A percentile compares a stretch with the other conserved stretches of the same genome.
phyloP scores from a whole-genome alignment of 371 early-diverging fungal genomes.

The Zopfochytrium polystomum region DNA sequence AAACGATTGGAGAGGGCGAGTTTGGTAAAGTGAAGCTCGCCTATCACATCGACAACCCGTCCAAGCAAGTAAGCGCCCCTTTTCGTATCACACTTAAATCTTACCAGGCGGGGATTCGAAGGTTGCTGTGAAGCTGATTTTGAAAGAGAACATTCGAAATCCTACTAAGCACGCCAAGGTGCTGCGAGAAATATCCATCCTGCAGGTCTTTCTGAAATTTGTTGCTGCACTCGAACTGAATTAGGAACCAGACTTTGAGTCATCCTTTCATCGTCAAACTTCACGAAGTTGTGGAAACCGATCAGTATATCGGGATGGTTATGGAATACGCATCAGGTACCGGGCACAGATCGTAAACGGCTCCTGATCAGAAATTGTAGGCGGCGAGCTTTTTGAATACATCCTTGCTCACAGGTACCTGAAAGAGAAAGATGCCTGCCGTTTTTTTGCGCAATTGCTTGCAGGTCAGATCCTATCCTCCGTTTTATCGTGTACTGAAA shows the following conservation, averaged over 20 bases:
- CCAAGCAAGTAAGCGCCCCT: not conserved
- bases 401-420: conserved; percentile 91
- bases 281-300: conserved; percentile 94
- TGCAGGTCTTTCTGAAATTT: conserved; percentile 47
- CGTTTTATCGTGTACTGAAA: conserved; percentile 28
- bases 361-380: conserved; percentile 76
- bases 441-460: conserved; percentile 94
- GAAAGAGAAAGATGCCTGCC: conserved; percentile 84
- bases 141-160: conserved; percentile 52
- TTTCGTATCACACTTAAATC: too few species aligned
- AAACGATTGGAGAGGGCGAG: conserved; percentile 50
- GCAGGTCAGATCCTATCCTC: conserved; percentile 82
- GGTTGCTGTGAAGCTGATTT: conserved; percentile 69
- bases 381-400: conserved; percentile 94
- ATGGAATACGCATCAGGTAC: conserved; percentile 90
- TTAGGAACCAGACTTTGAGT: conserved; percentile 60
- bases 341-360: conserved; percentile 74
- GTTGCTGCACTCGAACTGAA: not conserved
- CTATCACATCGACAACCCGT: conserved; percentile 30
- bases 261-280: conserved; percentile 92
- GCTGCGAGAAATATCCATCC: conserved; percentile 69
- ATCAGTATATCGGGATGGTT: conserved; percentile 90
- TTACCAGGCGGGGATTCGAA: too few species aligned
- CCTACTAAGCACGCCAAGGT: conserved; percentile 59
- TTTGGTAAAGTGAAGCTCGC: conserved; percentile 56